Evolutionary conservation across 305 asterid genomes (phyloP), one percentile per base, ranked within the genome.

Genomic region (Ilex paraguariensis): DNA sequence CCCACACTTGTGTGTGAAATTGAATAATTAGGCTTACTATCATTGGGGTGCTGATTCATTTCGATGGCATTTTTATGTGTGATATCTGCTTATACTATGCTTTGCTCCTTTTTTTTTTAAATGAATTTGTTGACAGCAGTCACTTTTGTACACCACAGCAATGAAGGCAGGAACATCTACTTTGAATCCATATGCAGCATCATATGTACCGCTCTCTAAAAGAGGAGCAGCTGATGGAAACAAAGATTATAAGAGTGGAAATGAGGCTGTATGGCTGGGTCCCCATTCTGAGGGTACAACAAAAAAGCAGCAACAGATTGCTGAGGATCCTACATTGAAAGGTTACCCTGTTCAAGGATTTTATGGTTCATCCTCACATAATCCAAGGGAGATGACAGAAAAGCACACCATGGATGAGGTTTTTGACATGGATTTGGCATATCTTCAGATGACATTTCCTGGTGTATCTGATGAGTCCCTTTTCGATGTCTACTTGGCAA

Each of bases 401-500:
- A 82, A 79, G 65, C 61, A 70, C 40, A 54, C 57, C 45, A 15
- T 60, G 49, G 84, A 72, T 69, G 90, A 76, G 66, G 87, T 82
- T 60, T 68, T 54, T 71, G 90, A 83, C 60, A 81, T 86, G 84
- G 92, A 87, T 72, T 62, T 91, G 69, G 79, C 79, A 54, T 84
- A 76, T 74, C 88, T 91, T 70, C 95, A 84, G 82, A 79, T 79
- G 87, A 70, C 64, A 55, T 92, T 85, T 81, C 98, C 92, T 59
- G 95, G 84, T 56, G 76, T 87, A 73, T 87, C 98, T 13, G 76
- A 78, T 33, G 88, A 85, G 66, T 87, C 91, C 50, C 89, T 92
- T 73, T 74, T 83, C 68, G 87, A 75, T 64, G 93, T 84, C 68
- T 87, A 87, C 75, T 62, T 72, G 39, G 90, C 87, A 70, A 87